phyloP scores from a whole-genome alignment of 768 basidiomycete species.

The Podaxis pistillaris region DNA sequence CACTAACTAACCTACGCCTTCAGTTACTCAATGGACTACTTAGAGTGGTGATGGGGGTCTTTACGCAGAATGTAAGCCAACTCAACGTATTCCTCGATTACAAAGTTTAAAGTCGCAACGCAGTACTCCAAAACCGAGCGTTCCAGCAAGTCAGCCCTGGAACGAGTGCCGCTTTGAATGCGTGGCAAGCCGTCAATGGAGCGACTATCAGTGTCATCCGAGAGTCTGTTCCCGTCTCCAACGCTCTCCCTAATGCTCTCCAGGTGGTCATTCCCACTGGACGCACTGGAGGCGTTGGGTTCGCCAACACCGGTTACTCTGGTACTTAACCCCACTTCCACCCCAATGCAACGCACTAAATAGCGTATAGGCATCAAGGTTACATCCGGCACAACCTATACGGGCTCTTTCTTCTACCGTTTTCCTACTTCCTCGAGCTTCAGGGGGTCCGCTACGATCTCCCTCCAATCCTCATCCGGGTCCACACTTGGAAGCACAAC shows the following conservation, averaged over 20 bases:
- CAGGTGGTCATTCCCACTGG: constrained; percentile 45
- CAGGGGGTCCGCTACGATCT: constrained; percentile 38
- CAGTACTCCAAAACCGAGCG: constrained; percentile 69
- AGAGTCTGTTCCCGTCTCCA: constrained; percentile 51
- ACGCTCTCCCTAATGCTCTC: constrained; percentile 62
- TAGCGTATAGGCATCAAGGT: constrained; percentile 50
- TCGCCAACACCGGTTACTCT: constrained; percentile 58
- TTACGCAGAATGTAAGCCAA: constrained; percentile 56
- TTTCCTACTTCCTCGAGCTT: constrained; percentile 46
- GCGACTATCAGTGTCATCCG: constrained; percentile 49
- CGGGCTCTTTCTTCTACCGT: constrained; percentile 58
- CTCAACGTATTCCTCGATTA: not conserved
- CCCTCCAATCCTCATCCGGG: constrained; percentile 45
- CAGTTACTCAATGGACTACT: not conserved
- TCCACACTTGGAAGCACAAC: constrained; percentile 39
- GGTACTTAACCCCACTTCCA: constrained; percentile 31
- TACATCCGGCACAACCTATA: constrained; percentile 48
- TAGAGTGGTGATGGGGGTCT: constrained; percentile 70
- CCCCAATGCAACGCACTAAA: not conserved
- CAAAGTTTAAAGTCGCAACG: not conserved
- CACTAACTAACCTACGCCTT: not conserved
- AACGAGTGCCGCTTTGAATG: constrained; percentile 44
- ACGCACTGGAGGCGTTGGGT: constrained; percentile 40
- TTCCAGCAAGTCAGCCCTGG: constrained; percentile 63
- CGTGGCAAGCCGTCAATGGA: constrained; percentile 51